Evolutionary conservation across 345 rosid species (phyloP), one percentile per base, ranked within the genome.

Genomic region (Stellera chamaejasme): DNA sequence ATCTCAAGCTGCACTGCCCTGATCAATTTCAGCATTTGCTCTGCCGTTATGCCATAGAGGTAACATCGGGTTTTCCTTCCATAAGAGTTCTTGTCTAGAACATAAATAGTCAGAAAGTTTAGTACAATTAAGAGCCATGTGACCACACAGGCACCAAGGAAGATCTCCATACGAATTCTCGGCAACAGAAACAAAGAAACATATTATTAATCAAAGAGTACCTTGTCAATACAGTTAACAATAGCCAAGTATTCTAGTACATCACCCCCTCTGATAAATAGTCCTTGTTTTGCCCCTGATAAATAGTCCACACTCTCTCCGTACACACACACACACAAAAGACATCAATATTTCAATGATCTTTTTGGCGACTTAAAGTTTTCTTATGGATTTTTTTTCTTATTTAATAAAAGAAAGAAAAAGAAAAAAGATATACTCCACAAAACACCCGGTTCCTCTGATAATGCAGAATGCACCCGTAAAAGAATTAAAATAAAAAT

Each of bases 261-360:
- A 78, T 88, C 96, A 62, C 95, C 97, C 68, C 98, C 98, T 78
- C 98, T 81, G 68, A 92, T 81, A 60, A 92, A 84, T 75, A 84
- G 90, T 62, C 98, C 98, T 59, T 84, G 87, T 75, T 74, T 86
- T 65, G 95, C 98, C 68, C 98, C 98, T 92, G 75, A 46, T 62
- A 70, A 75, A 65, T 11, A 27, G 3, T 19, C 23, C 23, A 19
- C 23, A 19, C 23, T 19, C 23, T 19, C n/a, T n/a, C n/a, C n/a
- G n/a, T n/a, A n/a, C n/a, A n/a, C n/a, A n/a, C n/a, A 19, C 23
- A 19, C 23, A 19, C 23, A 19, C n/a, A n/a, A 19, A 19, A 19
- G 23, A 19, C 23, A 19, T 19, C 23, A 19, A 19, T 19, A 19
- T 19, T 19, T 19, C 23, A 19, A 19, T 19, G 23, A 19, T 19